These are phyloP conservation scores for Candida ipomoeae DNA, from an alignment of 805 yeast genomes.

Conservation along the genomic window DNA sequence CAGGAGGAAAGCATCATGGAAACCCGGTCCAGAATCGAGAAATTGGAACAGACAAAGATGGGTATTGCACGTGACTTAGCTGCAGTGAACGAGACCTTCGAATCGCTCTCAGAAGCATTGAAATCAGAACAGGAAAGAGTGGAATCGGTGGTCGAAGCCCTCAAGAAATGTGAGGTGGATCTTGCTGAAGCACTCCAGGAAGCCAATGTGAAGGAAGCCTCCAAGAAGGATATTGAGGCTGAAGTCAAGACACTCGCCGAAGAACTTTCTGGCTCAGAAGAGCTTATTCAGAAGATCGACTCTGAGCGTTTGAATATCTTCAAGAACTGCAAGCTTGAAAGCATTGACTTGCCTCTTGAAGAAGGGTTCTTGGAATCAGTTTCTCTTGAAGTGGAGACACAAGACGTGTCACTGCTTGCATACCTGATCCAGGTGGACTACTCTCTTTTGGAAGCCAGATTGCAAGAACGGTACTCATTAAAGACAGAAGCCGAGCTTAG, in stretches of 20 bases:
- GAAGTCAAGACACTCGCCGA: constrained; percentile 30
- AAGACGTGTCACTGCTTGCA: constrained; percentile 33
- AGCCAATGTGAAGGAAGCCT: constrained; percentile 13
- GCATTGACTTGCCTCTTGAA: constrained; percentile 55
- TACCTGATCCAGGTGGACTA: constrained; percentile 56
- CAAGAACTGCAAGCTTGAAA: constrained; percentile 72
- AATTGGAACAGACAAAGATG: constrained; percentile 25
- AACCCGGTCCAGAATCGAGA: constrained; percentile 43
- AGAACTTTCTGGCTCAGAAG: constrained; percentile 43
- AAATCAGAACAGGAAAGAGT: constrained; percentile 29
- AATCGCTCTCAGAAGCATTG: constrained; percentile 31
- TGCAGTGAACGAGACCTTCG: constrained; percentile 32
- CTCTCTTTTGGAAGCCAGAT: constrained; percentile 38
- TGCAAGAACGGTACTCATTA: constrained; percentile 38
- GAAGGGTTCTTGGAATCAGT: constrained; percentile 59
- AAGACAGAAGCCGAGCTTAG: constrained; percentile 36
- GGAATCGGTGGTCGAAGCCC: background rate
- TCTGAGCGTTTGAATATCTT: constrained; percentile 56
- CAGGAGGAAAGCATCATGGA: constrained; percentile 58
- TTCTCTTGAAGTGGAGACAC: constrained; percentile 53
- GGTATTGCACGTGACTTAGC: constrained; percentile 25
- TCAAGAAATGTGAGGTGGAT: constrained; percentile 25
- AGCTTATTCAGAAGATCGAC: constrained; percentile 49
- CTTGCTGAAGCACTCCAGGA: constrained; percentile 28
- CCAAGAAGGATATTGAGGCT: constrained; percentile 29